A percentile compares a stretch with the other conserved stretches of the same genome.
Evolutionary conservation across 2,329 filamentous ascomycete species (phyloP).

Genomic region (Claviceps sp.): DNA sequence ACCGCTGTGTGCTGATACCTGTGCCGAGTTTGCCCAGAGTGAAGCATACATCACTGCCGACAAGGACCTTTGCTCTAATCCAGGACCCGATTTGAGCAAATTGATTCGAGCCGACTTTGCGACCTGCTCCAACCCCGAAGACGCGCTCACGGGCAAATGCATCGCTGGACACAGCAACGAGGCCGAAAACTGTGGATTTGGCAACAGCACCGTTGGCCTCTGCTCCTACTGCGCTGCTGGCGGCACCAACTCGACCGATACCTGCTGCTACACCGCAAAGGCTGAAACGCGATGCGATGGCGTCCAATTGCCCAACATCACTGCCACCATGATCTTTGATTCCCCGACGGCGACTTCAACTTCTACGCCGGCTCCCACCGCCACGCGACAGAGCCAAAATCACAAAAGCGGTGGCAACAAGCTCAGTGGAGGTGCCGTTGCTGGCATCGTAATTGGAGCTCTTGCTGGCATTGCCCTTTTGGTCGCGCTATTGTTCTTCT

Average conservation of each 20-base stretch:
- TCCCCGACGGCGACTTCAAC: constrained; percentile 32
- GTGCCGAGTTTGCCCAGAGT: constrained; percentile 74
- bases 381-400: constrained; percentile 13
- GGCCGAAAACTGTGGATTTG: constrained; percentile 74
- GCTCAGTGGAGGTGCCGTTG: constrained; percentile 76
- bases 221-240: constrained; percentile 78
- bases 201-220: constrained; percentile 55
- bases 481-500: constrained; percentile 55
- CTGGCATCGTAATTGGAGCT: constrained; percentile 76
- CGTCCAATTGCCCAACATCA: constrained; percentile 66
- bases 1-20: constrained; percentile 81
- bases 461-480: constrained; percentile 58
- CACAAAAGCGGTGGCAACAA: constrained; percentile 19
- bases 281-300: constrained; percentile 59
- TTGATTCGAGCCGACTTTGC: constrained; percentile 88
- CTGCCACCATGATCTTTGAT: constrained; percentile 50
- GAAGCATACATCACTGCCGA: constrained; percentile 76
- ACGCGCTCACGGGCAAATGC: constrained; percentile 63
- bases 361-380: constrained; percentile 10
- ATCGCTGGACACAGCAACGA: constrained; percentile 70
- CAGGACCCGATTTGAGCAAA: constrained; percentile 49
- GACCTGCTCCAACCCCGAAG: constrained; percentile 71
- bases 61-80: constrained; percentile 54
- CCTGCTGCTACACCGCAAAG: constrained; percentile 77
- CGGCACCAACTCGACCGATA: constrained; percentile 84